Percentiles rank a stretch among this genome's conserved stretches.
Conservation (phyloP, 129 eudicot species). For the Calendula officinalis region DNA sequence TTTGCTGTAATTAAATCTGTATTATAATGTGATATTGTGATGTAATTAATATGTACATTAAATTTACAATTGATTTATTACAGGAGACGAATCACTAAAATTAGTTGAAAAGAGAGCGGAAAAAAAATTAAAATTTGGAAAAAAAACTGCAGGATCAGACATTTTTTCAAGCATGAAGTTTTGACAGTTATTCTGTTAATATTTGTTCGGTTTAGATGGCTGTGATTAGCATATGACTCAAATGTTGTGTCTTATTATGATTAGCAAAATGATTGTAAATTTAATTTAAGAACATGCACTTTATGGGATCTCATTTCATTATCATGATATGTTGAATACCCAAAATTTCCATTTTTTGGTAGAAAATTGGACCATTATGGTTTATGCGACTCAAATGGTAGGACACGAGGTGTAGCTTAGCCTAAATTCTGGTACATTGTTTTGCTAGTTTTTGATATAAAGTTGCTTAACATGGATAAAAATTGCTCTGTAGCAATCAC, state of each 20-base stretch:
- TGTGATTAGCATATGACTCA: slow-evolving; percentile 8
- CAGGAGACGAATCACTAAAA: slow-evolving; percentile 5
- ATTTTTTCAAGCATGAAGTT: background rate
- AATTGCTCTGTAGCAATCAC: too few relatives aligned
- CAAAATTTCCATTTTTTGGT: slow-evolving; percentile 14
- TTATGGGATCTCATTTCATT: slow-evolving; percentile 3
- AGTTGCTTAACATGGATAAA: too few relatives aligned
- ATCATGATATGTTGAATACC: slow-evolving; percentile 17
- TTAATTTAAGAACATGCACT: slow-evolving; percentile 8
- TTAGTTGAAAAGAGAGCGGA: slow-evolving; percentile 2
- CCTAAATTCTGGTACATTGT: slow-evolving; percentile 19
- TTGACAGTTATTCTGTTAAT: background rate
- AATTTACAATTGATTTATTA: background rate
- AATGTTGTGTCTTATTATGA: background rate
- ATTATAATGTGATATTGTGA: background rate
- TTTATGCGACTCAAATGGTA: slow-evolving; percentile 17
- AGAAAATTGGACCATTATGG: slow-evolving; percentile 17
- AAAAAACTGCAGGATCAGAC: background rate
- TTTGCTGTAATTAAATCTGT: slow-evolving; percentile 1
- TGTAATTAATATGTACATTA: background rate
- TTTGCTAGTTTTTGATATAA: background rate
- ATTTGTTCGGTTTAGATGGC: background rate
- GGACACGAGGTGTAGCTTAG: slow-evolving; percentile 17
- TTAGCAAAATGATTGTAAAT: background rate
- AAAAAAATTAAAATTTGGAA: background rate